A percentile compares a stretch with the other conserved stretches of the same genome.
Conservation (phyloP, 805 yeast species). For the Myxozyma neotropica region DNA sequence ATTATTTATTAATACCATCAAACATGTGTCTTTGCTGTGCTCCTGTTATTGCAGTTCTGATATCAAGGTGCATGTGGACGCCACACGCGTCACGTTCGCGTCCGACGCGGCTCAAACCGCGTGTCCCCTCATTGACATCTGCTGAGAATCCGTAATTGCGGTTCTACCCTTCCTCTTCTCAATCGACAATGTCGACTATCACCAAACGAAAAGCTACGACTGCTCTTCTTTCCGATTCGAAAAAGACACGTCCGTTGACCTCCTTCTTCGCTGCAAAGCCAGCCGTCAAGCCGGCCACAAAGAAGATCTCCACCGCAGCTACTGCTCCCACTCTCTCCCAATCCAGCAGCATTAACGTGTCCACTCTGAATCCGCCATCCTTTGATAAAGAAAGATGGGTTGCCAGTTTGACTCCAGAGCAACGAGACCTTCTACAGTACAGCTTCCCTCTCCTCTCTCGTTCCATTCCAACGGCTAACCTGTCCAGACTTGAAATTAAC, state of each 20-base stretch:
- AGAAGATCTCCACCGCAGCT: not conserved
- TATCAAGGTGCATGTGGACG: not conserved
- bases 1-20: too few relatives aligned
- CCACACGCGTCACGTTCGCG: conserved; percentile 7
- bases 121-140: too few relatives aligned
- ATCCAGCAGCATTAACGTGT: not conserved
- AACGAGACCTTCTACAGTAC: conserved; percentile 53
- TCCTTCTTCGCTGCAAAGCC: conserved; percentile 14
- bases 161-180: not conserved
- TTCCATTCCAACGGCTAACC: conserved; percentile 37
- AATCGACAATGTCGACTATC: not conserved
- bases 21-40: too few relatives aligned
- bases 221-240: not conserved
- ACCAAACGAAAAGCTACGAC: conserved; percentile 21
- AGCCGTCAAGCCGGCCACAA: not conserved
- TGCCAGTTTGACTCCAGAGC: conserved; percentile 50
- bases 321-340: not conserved
- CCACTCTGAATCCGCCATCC: not conserved
- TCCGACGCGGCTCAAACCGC: too few relatives aligned
- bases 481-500: conserved; percentile 57
- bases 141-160: too few relatives aligned
- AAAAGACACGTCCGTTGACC: conserved; percentile 24
- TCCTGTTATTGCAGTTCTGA: too few relatives aligned
- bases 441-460: conserved; percentile 25
- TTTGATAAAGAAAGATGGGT: conserved; percentile 61